Evolutionary conservation across 108 stramenopile genomes (phyloP).

Genomic region (Schizochytrium sp.): DNA sequence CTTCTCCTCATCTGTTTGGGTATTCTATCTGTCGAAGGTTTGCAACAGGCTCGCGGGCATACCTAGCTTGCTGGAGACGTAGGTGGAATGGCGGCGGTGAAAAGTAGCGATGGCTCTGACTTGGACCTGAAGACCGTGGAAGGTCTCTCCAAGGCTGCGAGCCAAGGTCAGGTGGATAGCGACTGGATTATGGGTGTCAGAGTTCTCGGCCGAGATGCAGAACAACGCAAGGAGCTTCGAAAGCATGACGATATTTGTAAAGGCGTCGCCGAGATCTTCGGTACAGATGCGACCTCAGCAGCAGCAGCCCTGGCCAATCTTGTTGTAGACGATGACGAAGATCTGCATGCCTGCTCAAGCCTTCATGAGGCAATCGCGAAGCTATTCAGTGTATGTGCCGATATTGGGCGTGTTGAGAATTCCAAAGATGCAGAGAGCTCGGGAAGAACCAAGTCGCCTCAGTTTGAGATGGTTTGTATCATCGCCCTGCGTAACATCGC

Average conservation of each 20-base stretch:
- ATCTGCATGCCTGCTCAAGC: not conserved
- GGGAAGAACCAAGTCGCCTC: not conserved
- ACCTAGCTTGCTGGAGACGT: no score
- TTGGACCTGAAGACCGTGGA: no score
- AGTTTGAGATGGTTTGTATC: constrained; percentile 3
- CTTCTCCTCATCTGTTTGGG: no score
- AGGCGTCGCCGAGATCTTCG: not conserved
- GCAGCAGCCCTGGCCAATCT: constrained; percentile 48
- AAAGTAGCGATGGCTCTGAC: no score
- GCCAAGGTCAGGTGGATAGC: no score
- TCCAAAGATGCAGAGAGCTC: not conserved
- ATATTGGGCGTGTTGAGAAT: not conserved
- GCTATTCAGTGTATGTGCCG: not conserved
- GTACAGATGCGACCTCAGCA: not conserved
- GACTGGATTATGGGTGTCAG: constrained; percentile 10
- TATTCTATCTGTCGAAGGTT: no score
- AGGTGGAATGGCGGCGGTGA: no score
- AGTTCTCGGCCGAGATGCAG: not conserved
- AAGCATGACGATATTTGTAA: not conserved
- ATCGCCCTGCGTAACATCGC: constrained; percentile 45
- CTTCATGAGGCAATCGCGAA: not conserved
- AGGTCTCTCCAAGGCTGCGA: no score
- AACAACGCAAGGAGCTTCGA: not conserved
- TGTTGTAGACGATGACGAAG: constrained; percentile 25
- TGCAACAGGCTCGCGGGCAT: no score